A percentile compares a stretch with the other conserved stretches of the same genome.
Conservation (phyloP, 1,139 yeast species). For the Candida smagusa region DNA sequence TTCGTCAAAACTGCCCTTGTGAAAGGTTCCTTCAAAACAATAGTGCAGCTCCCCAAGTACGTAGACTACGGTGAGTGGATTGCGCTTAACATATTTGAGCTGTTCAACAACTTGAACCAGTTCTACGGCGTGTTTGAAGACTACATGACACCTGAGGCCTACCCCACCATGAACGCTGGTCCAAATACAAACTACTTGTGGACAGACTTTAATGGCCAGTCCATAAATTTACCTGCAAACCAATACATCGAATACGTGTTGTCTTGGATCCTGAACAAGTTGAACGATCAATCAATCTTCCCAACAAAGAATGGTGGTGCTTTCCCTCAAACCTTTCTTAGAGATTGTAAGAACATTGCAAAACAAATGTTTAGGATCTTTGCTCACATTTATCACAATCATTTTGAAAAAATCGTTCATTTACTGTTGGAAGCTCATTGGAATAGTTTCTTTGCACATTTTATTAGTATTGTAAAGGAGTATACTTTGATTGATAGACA, state of each 20-base stretch:
- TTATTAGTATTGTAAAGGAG: slow-evolving; percentile 79
- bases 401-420: slow-evolving; percentile 88
- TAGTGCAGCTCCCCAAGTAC: slow-evolving; percentile 90
- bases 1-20: slow-evolving; percentile 92
- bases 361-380: slow-evolving; percentile 95
- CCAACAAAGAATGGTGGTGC: slow-evolving; percentile 95
- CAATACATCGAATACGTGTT: slow-evolving; percentile 91
- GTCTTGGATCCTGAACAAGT: slow-evolving; percentile 84
- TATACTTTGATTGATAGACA: slow-evolving; percentile 73
- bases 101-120: slow-evolving; percentile 79
- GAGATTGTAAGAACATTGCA: slow-evolving; percentile 81
- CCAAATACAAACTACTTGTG: slow-evolving; percentile 88
- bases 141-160: slow-evolving; percentile 82
- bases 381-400: slow-evolving; percentile 93
- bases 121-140: slow-evolving; percentile 87
- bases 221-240: slow-evolving; percentile 84
- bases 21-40: slow-evolving; percentile 95
- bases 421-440: slow-evolving; percentile 93
- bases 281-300: slow-evolving; percentile 84
- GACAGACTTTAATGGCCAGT: slow-evolving; percentile 77
- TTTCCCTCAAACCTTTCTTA: slow-evolving; percentile 80
- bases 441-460: slow-evolving; percentile 98
- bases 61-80: slow-evolving; percentile 96
- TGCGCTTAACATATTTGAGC: slow-evolving; percentile 87
- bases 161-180: slow-evolving; percentile 96